phyloP scores from a whole-genome alignment of 371 early-diverging fungal species.

The Apophysomyces elegans region DNA sequence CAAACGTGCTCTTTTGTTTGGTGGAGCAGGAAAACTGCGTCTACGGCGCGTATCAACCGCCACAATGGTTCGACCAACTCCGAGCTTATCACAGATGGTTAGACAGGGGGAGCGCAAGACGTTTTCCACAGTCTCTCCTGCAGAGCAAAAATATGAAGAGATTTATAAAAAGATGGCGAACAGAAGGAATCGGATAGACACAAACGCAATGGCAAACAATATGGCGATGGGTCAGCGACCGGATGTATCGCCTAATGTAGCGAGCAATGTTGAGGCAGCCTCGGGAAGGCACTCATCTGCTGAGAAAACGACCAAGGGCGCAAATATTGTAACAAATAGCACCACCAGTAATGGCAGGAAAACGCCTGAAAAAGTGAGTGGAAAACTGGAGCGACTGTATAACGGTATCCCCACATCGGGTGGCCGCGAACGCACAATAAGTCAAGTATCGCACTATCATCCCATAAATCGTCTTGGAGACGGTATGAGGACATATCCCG shows the following conservation, averaged over 20 bases:
- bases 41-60: conserved; percentile 35
- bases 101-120: conserved; percentile 49
- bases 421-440: conserved; percentile 18
- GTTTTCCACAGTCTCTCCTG: conserved; percentile 49
- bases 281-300: conserved; percentile 2
- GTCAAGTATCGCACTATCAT: conserved; percentile 11
- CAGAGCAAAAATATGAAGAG: conserved; percentile 54
- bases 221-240: background rate
- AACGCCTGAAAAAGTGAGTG: conserved; percentile 22
- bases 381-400: conserved; percentile 40
- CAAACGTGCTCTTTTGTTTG: conserved; percentile 13
- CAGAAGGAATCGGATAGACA: conserved; percentile 12
- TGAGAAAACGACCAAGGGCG: background rate
- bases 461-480: conserved; percentile 9
- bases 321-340: background rate
- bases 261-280: conserved; percentile 1
- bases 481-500: background rate
- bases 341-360: conserved; percentile 18
- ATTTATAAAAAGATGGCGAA: conserved; percentile 39
- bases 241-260: conserved; percentile 11
- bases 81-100: conserved; percentile 51
- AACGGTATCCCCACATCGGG: conserved; percentile 42
- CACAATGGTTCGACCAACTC: conserved; percentile 33
- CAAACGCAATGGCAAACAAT: conserved; percentile 5
- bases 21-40: conserved; percentile 21